These are phyloP conservation scores for Fraxinus latifolia DNA, from an alignment of 305 asterid species.

Conservation along the genomic window DNA sequence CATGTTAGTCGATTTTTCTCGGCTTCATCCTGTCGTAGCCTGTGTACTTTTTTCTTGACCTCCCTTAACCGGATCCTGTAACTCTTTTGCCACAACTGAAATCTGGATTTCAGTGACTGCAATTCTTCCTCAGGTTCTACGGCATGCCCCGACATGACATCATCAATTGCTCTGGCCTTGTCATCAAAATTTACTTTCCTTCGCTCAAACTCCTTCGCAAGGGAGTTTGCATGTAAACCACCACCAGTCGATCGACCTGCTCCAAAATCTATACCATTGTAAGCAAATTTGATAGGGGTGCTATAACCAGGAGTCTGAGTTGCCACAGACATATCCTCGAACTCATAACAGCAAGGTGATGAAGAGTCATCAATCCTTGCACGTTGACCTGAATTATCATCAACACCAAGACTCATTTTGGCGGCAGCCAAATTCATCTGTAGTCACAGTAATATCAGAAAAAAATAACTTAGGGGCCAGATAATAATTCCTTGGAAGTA, in stretches of 20 bases:
- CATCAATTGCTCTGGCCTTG: slow-evolving; percentile 36
- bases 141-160: slow-evolving; percentile 25
- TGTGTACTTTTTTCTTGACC: slow-evolving; percentile 40
- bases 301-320: slow-evolving; percentile 39
- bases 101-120: slow-evolving; percentile 40
- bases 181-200: slow-evolving; percentile 33
- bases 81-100: slow-evolving; percentile 45
- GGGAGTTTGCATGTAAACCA: slow-evolving; percentile 32
- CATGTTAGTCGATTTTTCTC: slow-evolving; percentile 36
- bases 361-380: slow-evolving; percentile 32
- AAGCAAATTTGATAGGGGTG: slow-evolving; percentile 33
- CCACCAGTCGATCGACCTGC: slow-evolving; percentile 27
- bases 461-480: neutral
- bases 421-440: slow-evolving; percentile 76
- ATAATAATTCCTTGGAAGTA: neutral
- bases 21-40: slow-evolving; percentile 28
- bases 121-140: slow-evolving; percentile 31
- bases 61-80: slow-evolving; percentile 39
- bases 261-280: slow-evolving; percentile 22
- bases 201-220: slow-evolving; percentile 46
- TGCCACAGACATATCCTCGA: slow-evolving; percentile 44
- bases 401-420: slow-evolving; percentile 47
- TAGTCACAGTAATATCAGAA: slow-evolving; percentile 23
- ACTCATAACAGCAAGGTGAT: slow-evolving; percentile 46
- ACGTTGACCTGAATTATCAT: slow-evolving; percentile 31